Evolutionary conservation across 1,284 basidiomycete genomes (phyloP), one percentile per base, ranked within the genome.

Genomic region (Cutaneotrichosporon sp.): DNA sequence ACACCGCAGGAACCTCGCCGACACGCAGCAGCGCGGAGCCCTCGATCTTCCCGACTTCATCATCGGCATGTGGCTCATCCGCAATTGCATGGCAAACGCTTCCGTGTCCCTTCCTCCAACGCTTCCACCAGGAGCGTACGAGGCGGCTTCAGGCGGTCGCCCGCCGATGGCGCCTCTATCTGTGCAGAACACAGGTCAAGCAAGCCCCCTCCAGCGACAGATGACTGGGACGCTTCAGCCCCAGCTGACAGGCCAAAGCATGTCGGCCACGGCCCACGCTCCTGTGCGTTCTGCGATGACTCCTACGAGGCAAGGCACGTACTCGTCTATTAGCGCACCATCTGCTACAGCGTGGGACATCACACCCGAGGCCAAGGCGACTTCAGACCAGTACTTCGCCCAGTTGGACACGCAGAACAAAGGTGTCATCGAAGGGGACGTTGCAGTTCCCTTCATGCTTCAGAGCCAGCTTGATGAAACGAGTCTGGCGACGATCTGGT

Each of bases 371-470:
- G 94, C 96, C 73, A 97, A 97, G 78, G 85, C 88, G 0, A 85
- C 84, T 42, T 84, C 90, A 4, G 95, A 99, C 76, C 83, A 83
- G 16, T 90, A 90, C 81, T 99, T 98, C 74, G 88, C 91, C 63
- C 84, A 84, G 34, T 85, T 99, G 40, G 97, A 99, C 78, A 81
- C 85, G 16, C 84, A 86, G 67, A 88, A 86, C 70, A 85, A 83
- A 65, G 95, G 94, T 1, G 90, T 85, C 71, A 90, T 99, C 38
- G 93, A 96, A 73, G 95, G 94, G 11, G 92, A 96, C 68, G 87
- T 91, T 26, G 97, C 94, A 5, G 97, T 98, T 0, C 92, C 92
- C 5, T 99, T 99, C 81, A 91, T 99, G 89, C 81, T 97, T 67
- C 89, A 95, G 79, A 96, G 93, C 59, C 90, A 92, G 65, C 82